Base-by-base conservation (phyloP, 345 rosid species). In the Euphorbia peplus region DNA sequence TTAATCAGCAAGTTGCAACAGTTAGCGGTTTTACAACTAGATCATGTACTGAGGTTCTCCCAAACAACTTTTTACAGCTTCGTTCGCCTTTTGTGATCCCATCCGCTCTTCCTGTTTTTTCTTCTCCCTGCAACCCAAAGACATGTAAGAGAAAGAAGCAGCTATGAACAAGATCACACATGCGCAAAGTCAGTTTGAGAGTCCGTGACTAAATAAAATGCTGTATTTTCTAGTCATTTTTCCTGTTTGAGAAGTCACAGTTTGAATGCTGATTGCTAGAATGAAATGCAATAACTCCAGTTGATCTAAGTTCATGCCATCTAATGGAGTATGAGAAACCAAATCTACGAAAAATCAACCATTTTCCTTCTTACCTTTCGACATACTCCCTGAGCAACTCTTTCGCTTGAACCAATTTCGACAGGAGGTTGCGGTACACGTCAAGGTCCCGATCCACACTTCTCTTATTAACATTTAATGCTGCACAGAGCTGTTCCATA, bases 321-420 rank as follows among this genome's bases (percentile, higher is more conserved):
- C 1, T 10, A 29, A n/a, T 29, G 6, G 15, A 9, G 58, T 53
- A 18, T 42, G n/a, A 65, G 29, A 56, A 56, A 46, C 26, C 15
- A 19, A n/a, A 50, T 16, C 11, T 15, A 42, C 12, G 42, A 29
- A 75, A 9, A 54, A 70, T 28, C 1, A 47, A 37, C 9, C 14
- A 44, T 37, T 46, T 47, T 15, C 29, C 18, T 42, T 3, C 62
- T 70, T 85, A 95, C 99, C 99, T 91, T 25, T 80, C 93, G 42
- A 95, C 82, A 78, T 90, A 95, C 81, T 95, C 99, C 87, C 79
- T 95, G 12, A 91, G 90, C 75, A 95, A 76, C 79, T 95, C 99
- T 78, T 91, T 95, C 18, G 99, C 96, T 80, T 95, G 99, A 78
- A 95, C 97, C 85, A 95, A 83, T 78, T 95, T 95, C 48, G 95